Evolutionary conservation across 805 yeast species (phyloP).

Genomic region (Maudiozyma saulgeensis): DNA sequence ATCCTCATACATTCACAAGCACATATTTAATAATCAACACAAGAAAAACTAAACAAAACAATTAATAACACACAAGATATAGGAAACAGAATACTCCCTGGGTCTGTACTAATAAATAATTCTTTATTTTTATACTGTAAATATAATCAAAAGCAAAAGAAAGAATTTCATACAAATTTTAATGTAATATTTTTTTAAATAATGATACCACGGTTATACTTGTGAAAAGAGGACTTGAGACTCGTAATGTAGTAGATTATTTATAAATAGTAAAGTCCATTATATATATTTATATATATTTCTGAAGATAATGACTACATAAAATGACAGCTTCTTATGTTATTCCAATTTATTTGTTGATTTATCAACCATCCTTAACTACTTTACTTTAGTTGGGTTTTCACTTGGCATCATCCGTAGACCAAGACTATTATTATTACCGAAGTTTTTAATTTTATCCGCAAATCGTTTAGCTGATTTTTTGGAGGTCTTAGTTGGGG

Average conservation of each 20-base stretch:
- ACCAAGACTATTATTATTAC: constrained; percentile 13
- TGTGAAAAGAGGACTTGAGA: no score
- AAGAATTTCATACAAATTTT: neutral
- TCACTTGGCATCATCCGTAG: constrained; percentile 6
- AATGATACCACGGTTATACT: no score
- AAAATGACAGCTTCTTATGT: no score
- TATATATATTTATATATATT: no score
- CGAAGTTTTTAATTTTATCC: constrained; percentile 14
- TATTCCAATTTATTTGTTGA: no score
- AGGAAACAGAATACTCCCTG: neutral
- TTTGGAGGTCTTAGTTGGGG: neutral
- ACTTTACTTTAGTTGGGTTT: neutral
- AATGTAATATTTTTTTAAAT: no score
- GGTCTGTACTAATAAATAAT: no score
- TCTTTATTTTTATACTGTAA: neutral
- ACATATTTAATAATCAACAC: neutral
- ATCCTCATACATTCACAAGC: neutral
- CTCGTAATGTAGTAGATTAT: no score
- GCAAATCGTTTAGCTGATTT: constrained; percentile 6
- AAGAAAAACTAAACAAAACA: neutral
- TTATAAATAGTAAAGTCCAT: no score
- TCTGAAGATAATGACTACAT: no score
- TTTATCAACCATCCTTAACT: no score
- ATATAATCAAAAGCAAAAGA: neutral
- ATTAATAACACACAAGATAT: neutral